These are phyloP conservation scores for Fraxinus anomala DNA, from an alignment of 257 asterid genomes.

Conservation along the genomic window DNA sequence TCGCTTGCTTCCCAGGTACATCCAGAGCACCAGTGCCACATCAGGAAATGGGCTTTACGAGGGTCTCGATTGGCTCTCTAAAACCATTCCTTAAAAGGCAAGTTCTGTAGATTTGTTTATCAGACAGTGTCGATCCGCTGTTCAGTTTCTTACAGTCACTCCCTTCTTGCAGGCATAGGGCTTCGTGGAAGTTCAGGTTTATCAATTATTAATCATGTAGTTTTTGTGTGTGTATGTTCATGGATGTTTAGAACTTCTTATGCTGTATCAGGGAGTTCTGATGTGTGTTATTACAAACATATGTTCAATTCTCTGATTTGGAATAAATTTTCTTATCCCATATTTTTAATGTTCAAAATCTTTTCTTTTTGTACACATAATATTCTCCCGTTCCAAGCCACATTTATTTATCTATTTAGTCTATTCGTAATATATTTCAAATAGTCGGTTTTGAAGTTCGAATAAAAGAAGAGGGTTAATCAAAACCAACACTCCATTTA, in stretches of 20 bases:
- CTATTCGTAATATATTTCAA: background rate
- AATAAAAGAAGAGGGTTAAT: background rate
- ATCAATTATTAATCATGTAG: background rate
- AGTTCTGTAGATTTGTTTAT: background rate
- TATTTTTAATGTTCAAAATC: background rate
- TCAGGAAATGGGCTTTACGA: constrained; percentile 61
- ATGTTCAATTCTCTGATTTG: background rate
- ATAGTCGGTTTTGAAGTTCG: background rate
- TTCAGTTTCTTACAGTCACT: background rate
- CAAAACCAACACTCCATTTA: background rate
- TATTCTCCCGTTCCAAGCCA: too few relatives aligned
- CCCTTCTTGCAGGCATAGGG: background rate
- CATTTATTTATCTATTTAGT: background rate
- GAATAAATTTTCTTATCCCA: background rate
- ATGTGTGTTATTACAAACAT: background rate
- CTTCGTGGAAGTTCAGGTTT: background rate
- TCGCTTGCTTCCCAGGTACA: constrained; percentile 38
- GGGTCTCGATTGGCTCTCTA: constrained; percentile 63
- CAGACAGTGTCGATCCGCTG: background rate
- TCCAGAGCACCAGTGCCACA: constrained; percentile 56
- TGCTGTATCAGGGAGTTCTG: background rate
- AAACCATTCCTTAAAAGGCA: constrained; percentile 50
- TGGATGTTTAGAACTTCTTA: background rate
- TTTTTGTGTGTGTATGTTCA: background rate
- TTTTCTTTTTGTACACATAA: too few relatives aligned